Percentiles rank a stretch among this genome's conserved stretches.
These are phyloP conservation scores for Puya raimondii DNA, from an alignment of 176 grass and related monocot genomes.

Conservation along the genomic window DNA sequence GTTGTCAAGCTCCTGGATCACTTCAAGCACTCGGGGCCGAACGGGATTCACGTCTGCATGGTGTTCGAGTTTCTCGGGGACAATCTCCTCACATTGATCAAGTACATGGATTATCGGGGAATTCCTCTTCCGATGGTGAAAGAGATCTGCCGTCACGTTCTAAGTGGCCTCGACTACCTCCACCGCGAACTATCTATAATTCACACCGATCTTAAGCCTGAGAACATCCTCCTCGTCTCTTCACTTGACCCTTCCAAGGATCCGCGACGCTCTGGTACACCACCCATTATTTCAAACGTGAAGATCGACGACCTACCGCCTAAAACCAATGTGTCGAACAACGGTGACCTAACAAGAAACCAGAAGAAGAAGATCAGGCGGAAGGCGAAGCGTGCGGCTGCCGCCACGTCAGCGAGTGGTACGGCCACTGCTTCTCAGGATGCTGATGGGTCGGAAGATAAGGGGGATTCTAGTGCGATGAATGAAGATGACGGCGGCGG, in stretches of 20 bases:
- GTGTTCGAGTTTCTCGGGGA: slow-evolving; percentile 99
- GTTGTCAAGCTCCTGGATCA: slow-evolving; percentile 97
- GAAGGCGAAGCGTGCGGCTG: slow-evolving; percentile 64
- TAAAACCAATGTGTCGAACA: slow-evolving; percentile 25
- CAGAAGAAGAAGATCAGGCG: slow-evolving; percentile 97
- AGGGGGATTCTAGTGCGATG: slow-evolving; percentile 33
- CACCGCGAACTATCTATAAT: slow-evolving; percentile 75
- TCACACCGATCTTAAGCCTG: slow-evolving; percentile 96
- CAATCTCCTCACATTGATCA: slow-evolving; percentile 89
- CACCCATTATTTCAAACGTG: slow-evolving; percentile 40
- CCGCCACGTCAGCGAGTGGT: slow-evolving; percentile 41
- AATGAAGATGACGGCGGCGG: slow-evolving; percentile 36
- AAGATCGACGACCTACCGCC: slow-evolving; percentile 30
- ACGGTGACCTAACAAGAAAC: slow-evolving; percentile 57
- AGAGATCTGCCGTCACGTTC: slow-evolving; percentile 76
- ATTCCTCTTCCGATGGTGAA: slow-evolving; percentile 81
- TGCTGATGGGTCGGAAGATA: slow-evolving; percentile 61
- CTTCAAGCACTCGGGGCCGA: slow-evolving; percentile 94
- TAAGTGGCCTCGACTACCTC: slow-evolving; percentile 87
- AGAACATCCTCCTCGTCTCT: slow-evolving; percentile 86
- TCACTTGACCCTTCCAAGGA: slow-evolving; percentile 86
- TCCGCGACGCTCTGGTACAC: slow-evolving; percentile 44
- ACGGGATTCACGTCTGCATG: slow-evolving; percentile 96
- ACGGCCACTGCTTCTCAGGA: slow-evolving; percentile 28
- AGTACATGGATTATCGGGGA: slow-evolving; percentile 71